Evolutionary conservation across 2,329 filamentous ascomycete species (phyloP), one percentile per base, ranked within the genome.

Genomic region (Plenodomus biglobosus): DNA sequence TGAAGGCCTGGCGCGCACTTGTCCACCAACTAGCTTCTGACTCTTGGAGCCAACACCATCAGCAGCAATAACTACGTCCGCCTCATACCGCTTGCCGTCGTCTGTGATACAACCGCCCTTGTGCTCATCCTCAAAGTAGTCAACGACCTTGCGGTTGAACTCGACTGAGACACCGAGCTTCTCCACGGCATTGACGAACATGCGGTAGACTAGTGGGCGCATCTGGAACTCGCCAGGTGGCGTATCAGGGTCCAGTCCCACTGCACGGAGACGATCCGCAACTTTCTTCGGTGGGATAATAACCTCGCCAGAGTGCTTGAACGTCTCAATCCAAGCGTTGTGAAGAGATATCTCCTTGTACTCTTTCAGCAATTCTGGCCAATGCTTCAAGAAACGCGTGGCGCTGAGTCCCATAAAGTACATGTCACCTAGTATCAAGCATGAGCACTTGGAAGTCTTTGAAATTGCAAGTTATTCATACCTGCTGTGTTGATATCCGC

Each of bases 351-450:
- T 81, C 7, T 65, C 56, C 45, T 78, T 73, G 64, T 78, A 81
- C 54, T 81, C 78, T 41, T 73, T 66, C 35, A 72, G 69, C 61
- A 83, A 71, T 44, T 80, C 77, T 8, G 79, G 78, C 78, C 79
- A 81, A 50, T 81, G 77, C 62, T 77, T 78, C 62, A 82, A 75
- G 67, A 81, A 81, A 32, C 72, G 74, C 38, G 78, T 82, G 18
- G 79, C 79, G 39, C 77, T 80, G 18, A 82, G 72, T 8, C 80
- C 78, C 76, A 83, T 82, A 62, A 82, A 82, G 68, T 80, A 82
- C 78, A 82, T 82, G 65, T 83, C 80, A 44, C 80, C 80, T 78
- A 44, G 16, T n/a, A 22, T 15, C 32, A 35, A 15, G 21, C 15
- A 40, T 57, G n/a, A 58, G 51, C 38, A 48, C 19, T 39, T 19